A percentile compares a stretch with the other conserved stretches of the same genome.
Conservation (phyloP, 257 asterid genomes). For the Craterostigma plantagineum region DNA sequence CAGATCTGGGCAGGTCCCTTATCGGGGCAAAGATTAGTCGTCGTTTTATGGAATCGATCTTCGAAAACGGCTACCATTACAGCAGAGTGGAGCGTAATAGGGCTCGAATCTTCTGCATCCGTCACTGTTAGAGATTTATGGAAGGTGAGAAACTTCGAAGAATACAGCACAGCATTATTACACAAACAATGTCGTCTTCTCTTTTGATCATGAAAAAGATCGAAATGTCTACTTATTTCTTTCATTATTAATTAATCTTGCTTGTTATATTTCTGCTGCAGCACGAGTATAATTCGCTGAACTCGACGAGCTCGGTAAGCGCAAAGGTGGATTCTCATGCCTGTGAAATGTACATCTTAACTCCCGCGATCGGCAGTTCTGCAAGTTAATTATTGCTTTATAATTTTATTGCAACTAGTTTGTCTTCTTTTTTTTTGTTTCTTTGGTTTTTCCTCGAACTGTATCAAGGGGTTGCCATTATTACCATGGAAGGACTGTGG, state of each 20-base stretch:
- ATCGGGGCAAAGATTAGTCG: neutral
- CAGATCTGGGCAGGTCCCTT: conserved; percentile 2
- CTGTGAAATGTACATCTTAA: conserved; percentile 39
- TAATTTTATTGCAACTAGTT: no score
- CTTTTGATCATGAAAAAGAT: neutral
- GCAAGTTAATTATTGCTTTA: no score
- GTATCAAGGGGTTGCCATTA: no score
- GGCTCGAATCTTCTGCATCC: neutral
- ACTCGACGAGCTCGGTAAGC: conserved; percentile 23
- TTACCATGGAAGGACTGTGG: no score
- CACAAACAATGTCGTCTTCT: neutral
- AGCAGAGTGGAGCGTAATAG: neutral
- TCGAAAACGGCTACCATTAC: neutral
- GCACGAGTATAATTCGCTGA: conserved; percentile 33
- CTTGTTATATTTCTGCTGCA: conserved; percentile 16
- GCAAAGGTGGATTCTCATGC: conserved; percentile 36
- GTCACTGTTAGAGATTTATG: neutral
- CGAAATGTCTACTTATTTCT: no score
- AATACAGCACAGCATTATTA: neutral
- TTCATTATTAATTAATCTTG: neutral
- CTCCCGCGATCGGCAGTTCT: conserved; percentile 10
- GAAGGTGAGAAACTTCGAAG: neutral
- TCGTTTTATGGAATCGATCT: conserved; percentile 1
- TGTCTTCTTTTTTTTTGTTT: no score
- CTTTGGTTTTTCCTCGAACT: no score